These are phyloP conservation scores for Persicaria maculosa DNA, from an alignment of 148 eudicot species.

Conservation along the genomic window DNA sequence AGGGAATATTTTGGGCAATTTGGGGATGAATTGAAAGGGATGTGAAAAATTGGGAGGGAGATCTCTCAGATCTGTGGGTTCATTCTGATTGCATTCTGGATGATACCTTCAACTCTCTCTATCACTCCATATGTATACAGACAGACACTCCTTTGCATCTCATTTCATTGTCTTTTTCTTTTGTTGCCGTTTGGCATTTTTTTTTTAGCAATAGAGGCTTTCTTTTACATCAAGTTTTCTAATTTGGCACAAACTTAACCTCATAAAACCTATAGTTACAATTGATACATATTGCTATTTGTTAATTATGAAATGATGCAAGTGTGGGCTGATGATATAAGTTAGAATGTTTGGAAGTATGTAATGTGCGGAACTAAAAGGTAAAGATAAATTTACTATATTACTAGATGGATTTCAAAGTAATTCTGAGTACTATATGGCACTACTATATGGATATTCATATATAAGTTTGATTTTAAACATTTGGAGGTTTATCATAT, in stretches of 20 bases:
- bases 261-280: not conserved
- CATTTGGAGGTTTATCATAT: too few species aligned
- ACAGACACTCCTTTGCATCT: not conserved
- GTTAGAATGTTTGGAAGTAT: too few species aligned
- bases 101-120: not conserved
- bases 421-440: too few species aligned
- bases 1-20: too few species aligned
- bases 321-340: too few species aligned
- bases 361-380: too few species aligned
- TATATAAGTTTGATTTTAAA: too few species aligned
- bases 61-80: not conserved
- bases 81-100: slow-evolving; percentile 8
- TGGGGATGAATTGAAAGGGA: not conserved
- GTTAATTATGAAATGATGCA: too few species aligned
- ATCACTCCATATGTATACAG: not conserved
- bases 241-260: not conserved
- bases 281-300: too few species aligned
- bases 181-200: not conserved
- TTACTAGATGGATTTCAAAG: too few species aligned
- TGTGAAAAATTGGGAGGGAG: not conserved
- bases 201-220: not conserved
- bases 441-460: too few species aligned
- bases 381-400: too few species aligned
- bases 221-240: slow-evolving; percentile 5
- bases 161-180: not conserved